phyloP scores from a whole-genome alignment of 2,329 filamentous ascomycete species.

The Phialophora verrucosa region DNA sequence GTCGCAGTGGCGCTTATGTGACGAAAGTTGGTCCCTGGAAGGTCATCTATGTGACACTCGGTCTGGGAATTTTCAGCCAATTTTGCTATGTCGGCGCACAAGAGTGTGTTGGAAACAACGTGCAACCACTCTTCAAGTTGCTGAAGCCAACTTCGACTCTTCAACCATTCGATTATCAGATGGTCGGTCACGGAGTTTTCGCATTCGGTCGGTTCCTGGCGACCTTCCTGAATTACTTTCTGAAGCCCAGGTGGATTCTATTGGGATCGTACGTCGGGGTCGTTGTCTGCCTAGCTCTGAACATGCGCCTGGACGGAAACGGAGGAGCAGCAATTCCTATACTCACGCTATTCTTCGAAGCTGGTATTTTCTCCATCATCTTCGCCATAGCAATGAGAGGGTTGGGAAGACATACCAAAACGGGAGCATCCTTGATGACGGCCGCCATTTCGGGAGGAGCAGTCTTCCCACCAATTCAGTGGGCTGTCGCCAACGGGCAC shows the following conservation, averaged over 20 bases:
- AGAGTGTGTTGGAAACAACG: constrained; percentile 60
- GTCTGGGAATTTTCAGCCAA: constrained; percentile 59
- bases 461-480: constrained; percentile 61
- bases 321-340: constrained; percentile 56
- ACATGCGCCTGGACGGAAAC: constrained; percentile 56
- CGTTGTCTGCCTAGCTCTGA: constrained; percentile 58
- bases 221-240: constrained; percentile 58
- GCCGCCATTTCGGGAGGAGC: constrained; percentile 61
- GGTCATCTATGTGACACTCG: constrained; percentile 63
- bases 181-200: constrained; percentile 64
- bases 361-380: constrained; percentile 64
- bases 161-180: constrained; percentile 53
- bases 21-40: constrained; percentile 53
- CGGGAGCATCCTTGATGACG: constrained; percentile 60
- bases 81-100: constrained; percentile 68
- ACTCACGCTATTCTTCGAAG: constrained; percentile 65
- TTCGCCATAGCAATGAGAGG: constrained; percentile 65
- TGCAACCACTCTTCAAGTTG: constrained; percentile 51
- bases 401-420: constrained; percentile 63
- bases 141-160: constrained; percentile 44
- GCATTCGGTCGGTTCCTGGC: constrained; percentile 63
- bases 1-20: constrained; percentile 57
- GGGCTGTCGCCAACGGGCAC: constrained; percentile 48
- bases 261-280: constrained; percentile 59
- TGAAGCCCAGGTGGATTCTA: constrained; percentile 65